Percentiles rank a stretch among this genome's conserved stretches.
Evolutionary conservation across 2,329 filamentous ascomycete species (phyloP).

Genomic region (Neospermospora avenae): DNA sequence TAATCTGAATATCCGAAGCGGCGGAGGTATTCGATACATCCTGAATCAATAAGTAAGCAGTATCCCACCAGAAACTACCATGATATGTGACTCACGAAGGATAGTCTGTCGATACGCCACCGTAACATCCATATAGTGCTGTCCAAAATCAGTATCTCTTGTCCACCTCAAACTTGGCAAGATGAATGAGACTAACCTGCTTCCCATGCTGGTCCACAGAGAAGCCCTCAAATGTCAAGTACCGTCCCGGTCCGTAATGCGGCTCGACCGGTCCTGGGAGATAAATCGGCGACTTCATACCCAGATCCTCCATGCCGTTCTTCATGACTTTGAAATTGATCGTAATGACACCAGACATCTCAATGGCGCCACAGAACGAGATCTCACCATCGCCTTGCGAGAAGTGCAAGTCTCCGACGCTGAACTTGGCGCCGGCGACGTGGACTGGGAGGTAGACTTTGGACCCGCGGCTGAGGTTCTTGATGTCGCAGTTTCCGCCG

Average conservation of each 20-base stretch:
- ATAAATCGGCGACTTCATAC: constrained; percentile 81
- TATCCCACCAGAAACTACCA: neutral
- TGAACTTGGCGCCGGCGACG: constrained; percentile 83
- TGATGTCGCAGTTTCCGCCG: constrained; percentile 90
- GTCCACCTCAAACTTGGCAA: neutral
- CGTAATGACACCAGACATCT: constrained; percentile 90
- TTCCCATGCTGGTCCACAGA: constrained; percentile 84
- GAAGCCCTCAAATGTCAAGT: constrained; percentile 87
- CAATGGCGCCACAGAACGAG: constrained; percentile 83
- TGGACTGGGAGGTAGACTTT: constrained; percentile 89
- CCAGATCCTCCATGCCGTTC: constrained; percentile 68
- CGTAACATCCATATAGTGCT: constrained; percentile 78
- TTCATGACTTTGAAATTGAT: constrained; percentile 89
- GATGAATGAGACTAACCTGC: constrained; percentile 45
- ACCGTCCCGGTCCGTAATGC: constrained; percentile 77
- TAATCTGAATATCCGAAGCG: constrained; percentile 70
- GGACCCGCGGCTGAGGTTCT: constrained; percentile 74
- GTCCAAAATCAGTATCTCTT: neutral
- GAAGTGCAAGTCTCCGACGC: constrained; percentile 85
- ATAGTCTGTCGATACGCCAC: constrained; percentile 83
- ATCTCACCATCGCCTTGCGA: constrained; percentile 89
- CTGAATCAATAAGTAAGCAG: constrained; percentile 16
- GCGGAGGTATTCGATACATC: constrained; percentile 75
- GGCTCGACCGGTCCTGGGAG: constrained; percentile 84
- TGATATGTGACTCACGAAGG: constrained; percentile 23